Evolutionary conservation across 768 basidiomycete species (phyloP), one percentile per base, ranked within the genome.

Genomic region (Suillus subaureus): DNA sequence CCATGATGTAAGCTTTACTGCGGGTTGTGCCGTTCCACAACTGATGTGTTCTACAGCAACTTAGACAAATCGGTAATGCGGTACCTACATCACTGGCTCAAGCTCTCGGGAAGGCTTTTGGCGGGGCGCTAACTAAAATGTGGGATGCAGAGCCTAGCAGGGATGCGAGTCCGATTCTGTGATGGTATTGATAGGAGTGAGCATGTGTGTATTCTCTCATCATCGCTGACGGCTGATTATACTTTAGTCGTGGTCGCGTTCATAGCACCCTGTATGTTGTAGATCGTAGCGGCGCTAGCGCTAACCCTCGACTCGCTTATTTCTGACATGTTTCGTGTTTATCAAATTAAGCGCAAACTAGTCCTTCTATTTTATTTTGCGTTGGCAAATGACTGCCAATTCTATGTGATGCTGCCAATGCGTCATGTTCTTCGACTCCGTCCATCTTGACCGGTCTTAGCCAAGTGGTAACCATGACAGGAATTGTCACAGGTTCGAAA

Each of bases 51-150:
- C 42, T 6, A 16, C 67, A 93, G 92, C 89, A 89, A 87, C 80
- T 88, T 64, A 80, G 84, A 58, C 92, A 93, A 68, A 92, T 93
- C 54, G 92, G 92, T 0, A 93, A 93, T 70, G 92, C 91, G 3
- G 91, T 92, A 8, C 90, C 91, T 3, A 82, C 91, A 9, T 88
- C 88, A 3, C 80, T 93, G 28, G 89, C 89, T 5, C 77, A 83
- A 12, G 89, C 89, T 3, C 79, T 92, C 2, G 89, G 89, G 8
- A 78, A 75, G 58, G 76, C 78, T 8, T 71, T 85, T 3, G 78
- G 81, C 1, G 80, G 80, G 58, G 82, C 84, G 0, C 68, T 87
- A 45, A 65, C 84, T 23, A 75, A 80, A 66, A 76, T 74, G 61
- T 86, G 86, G 87, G 78, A 78, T 58, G 58, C 26, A 28, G 70